phyloP scores from a whole-genome alignment of 1,284 basidiomycete species.

The Ustanciosporium gigantosporum region DNA sequence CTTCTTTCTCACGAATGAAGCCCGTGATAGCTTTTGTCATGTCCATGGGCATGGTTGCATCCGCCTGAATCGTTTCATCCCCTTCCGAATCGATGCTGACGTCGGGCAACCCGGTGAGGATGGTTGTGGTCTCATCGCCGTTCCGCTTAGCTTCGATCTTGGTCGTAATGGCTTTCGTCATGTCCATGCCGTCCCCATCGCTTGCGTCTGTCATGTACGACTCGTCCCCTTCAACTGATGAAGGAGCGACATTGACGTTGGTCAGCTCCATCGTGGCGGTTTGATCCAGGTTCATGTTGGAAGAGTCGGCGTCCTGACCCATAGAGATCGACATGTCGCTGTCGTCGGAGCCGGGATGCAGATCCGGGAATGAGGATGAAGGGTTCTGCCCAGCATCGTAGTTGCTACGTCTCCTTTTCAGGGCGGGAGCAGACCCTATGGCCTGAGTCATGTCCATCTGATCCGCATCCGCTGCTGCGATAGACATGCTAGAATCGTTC shows the following conservation, averaged over 20 bases:
- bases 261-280: constrained; percentile 45
- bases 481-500: constrained; percentile 3
- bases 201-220: constrained; percentile 16
- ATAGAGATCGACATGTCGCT: neutral
- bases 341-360: neutral
- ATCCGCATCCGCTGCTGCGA: neutral
- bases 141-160: constrained; percentile 30
- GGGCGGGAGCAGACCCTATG: constrained; percentile 11
- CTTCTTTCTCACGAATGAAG: constrained; percentile 31
- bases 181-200: constrained; percentile 35
- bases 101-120: constrained; percentile 22
- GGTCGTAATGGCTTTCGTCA: constrained; percentile 39
- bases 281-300: constrained; percentile 22
- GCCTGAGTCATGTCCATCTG: constrained; percentile 37
- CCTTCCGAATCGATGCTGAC: constrained; percentile 27
- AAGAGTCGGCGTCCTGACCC: constrained; percentile 3
- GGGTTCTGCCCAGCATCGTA: constrained; percentile 13
- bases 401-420: constrained; percentile 31
- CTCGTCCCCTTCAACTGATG: constrained; percentile 9
- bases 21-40: constrained; percentile 35
- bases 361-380: constrained; percentile 5
- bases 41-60: constrained; percentile 35
- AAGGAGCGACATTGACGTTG: constrained; percentile 6
- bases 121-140: constrained; percentile 28
- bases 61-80: constrained; percentile 24